A percentile compares a stretch with the other conserved stretches of the same genome.
Evolutionary conservation across 306 rosid species (phyloP).

Genomic region (Begonia peltatifolia): DNA sequence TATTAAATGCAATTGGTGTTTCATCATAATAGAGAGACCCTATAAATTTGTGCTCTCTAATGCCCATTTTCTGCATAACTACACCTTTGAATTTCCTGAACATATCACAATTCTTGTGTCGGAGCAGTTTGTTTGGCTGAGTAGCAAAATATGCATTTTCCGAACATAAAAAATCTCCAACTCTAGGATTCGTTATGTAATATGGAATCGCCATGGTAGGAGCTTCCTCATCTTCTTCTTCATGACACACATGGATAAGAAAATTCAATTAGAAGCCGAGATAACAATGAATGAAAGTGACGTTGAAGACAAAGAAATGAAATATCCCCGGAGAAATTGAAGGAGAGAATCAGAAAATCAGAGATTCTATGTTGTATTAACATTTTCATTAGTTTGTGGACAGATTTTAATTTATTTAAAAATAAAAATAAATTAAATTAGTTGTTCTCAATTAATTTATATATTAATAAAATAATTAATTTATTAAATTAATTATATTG

Average conservation of each 20-base stretch:
- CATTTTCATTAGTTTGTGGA: neutral
- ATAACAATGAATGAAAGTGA: neutral
- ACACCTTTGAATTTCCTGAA: conserved; percentile 51
- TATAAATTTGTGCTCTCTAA: conserved; percentile 93
- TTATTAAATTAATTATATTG: no score
- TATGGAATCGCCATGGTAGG: conserved; percentile 5
- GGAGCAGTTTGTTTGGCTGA: no score
- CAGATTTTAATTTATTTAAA: no score
- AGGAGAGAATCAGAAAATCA: conserved; percentile 12
- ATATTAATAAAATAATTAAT: no score
- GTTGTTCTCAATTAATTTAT: no score
- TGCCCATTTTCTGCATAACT: conserved; percentile 76
- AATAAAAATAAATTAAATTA: no score
- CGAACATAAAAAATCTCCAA: no score
- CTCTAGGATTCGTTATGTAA: no score
- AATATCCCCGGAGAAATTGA: conserved; percentile 11
- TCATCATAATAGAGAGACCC: no score
- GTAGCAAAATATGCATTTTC: no score
- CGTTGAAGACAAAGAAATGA: neutral
- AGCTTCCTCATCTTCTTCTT: conserved; percentile 6
- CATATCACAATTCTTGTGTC: neutral
- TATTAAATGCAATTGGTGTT: no score
- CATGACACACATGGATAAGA: neutral
- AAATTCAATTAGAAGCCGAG: neutral
- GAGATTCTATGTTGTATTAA: conserved; percentile 2